Evolutionary conservation across 768 basidiomycete genomes (phyloP), one percentile per base, ranked within the genome.

Genomic region (Lentinula lateritia): DNA sequence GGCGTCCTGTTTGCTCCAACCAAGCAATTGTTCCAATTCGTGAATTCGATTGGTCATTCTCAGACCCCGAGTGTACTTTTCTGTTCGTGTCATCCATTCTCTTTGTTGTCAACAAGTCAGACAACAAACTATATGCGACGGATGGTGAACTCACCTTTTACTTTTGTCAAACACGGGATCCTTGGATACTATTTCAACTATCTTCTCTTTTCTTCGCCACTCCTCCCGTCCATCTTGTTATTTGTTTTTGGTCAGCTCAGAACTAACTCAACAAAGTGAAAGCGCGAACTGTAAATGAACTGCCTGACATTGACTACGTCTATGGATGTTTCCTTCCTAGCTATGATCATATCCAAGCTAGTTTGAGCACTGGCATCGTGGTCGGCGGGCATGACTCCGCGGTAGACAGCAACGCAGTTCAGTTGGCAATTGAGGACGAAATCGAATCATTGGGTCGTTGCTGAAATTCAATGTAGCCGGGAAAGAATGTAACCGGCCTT

Each of bases 1-100:
- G 1, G 74, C 76, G 61, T 89, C 80, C 43, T 78, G 72, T 3
- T 75, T 64, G 0, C 80, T 75, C 88, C 87, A 89, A 6, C 68
- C 69, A 58, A 87, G 78, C 3, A 72, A 39, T 9, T 39, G 38
- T 63, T 79, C 75, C n/a, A 91, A 71, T 66, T 89, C 88, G 54
- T 39, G 38, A 13, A 90, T 65, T 16, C 85, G 78, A 58, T 83
- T 84, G 1, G 77, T 80, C 67, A 87, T 79, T 0, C 73, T 71
- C 12, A 88, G 72, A 0, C 79, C 86, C 3, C 82, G 81, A 18
- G 79, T 74, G 65, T 86, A 87, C 10, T 76, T 74, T 57, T 90
- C 84, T 0, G 78, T 77, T 58, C 88, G 80, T 13, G 79, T 78
- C 69, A 86, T 74, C 45, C 38, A 39, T 48, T 59, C 45, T 28